A percentile compares a stretch with the other conserved stretches of the same genome.
These are phyloP conservation scores for Fusarium virguliforme DNA, from an alignment of 2,329 filamentous ascomycete genomes.

Conservation along the genomic window DNA sequence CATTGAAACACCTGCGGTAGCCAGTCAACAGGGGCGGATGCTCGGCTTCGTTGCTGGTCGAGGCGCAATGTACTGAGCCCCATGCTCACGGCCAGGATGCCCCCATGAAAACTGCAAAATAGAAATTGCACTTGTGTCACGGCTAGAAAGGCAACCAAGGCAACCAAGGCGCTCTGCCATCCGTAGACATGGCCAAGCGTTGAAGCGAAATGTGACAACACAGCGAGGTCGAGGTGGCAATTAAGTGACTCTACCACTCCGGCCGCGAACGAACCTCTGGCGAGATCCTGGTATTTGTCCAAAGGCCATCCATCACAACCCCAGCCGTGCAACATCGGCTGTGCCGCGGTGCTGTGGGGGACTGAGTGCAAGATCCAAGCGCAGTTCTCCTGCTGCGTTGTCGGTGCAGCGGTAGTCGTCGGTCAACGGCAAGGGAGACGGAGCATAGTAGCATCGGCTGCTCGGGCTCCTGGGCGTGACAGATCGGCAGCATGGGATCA, in stretches of 20 bases:
- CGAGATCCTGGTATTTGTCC: constrained; percentile 22
- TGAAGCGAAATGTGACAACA: constrained; percentile 41
- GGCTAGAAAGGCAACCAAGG: constrained; percentile 3
- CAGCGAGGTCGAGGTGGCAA: constrained; percentile 27
- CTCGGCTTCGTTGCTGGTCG: constrained; percentile 1
- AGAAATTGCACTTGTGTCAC: constrained; percentile 3
- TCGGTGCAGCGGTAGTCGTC: constrained; percentile 18
- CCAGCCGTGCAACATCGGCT: constrained; percentile 44
- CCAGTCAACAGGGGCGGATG: constrained; percentile 7
- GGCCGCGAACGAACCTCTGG: constrained; percentile 17
- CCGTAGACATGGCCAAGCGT: constrained; percentile 24
- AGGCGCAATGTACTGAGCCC: not conserved
- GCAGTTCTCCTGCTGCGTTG: constrained; percentile 21
- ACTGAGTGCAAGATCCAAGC: constrained; percentile 35
- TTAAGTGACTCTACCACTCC: constrained; percentile 21
- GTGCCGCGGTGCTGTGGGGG: constrained; percentile 40
- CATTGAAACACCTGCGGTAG: constrained; percentile 11
- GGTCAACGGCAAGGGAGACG: constrained; percentile 39
- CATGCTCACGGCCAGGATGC: constrained; percentile 31
- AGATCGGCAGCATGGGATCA: constrained; percentile 46
- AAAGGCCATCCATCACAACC: constrained; percentile 34
- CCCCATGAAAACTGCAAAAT: constrained; percentile 17
- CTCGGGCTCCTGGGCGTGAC: constrained; percentile 23
- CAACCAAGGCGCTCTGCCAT: constrained; percentile 6
- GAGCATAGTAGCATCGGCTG: constrained; percentile 31